Evolutionary conservation across 805 yeast genomes (phyloP).

Genomic region (Jamesozyma spencerorum): DNA sequence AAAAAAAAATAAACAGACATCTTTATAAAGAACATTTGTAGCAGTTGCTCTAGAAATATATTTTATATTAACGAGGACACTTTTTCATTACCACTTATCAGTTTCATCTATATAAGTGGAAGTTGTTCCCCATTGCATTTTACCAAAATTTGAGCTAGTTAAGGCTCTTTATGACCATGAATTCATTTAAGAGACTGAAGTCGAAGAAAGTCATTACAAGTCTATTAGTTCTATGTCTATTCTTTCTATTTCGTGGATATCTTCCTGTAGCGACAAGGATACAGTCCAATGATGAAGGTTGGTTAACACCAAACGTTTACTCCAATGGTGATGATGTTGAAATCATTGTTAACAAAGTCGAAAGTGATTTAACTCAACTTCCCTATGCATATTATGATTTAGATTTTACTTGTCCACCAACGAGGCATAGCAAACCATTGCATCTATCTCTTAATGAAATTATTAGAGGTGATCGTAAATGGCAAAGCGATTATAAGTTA

Average conservation of each 20-base stretch:
- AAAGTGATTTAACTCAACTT: constrained; percentile 60
- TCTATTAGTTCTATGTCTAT: neutral
- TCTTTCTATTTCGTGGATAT: constrained; percentile 1
- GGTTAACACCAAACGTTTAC: constrained; percentile 31
- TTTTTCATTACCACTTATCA: too few relatives aligned
- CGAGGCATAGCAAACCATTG: constrained; percentile 43
- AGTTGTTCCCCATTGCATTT: too few relatives aligned
- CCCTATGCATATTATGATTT: constrained; percentile 72
- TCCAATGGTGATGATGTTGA: constrained; percentile 53
- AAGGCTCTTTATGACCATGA: too few relatives aligned
- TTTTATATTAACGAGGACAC: too few relatives aligned
- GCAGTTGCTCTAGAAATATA: too few relatives aligned
- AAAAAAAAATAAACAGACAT: neutral
- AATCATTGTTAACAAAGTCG: constrained; percentile 65
- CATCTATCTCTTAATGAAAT: constrained; percentile 69
- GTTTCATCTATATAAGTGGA: too few relatives aligned
- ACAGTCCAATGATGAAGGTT: constrained; percentile 8
- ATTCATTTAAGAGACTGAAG: neutral
- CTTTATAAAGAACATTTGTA: neutral
- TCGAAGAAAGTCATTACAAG: neutral
- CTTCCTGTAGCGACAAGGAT: neutral
- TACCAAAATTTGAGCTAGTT: too few relatives aligned
- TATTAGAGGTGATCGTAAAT: constrained; percentile 69
- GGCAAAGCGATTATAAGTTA: constrained; percentile 65
- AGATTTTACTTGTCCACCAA: constrained; percentile 72